Base-by-base conservation (phyloP, 1,139 yeast genomes). In the Sugiyamaella sp. region DNA sequence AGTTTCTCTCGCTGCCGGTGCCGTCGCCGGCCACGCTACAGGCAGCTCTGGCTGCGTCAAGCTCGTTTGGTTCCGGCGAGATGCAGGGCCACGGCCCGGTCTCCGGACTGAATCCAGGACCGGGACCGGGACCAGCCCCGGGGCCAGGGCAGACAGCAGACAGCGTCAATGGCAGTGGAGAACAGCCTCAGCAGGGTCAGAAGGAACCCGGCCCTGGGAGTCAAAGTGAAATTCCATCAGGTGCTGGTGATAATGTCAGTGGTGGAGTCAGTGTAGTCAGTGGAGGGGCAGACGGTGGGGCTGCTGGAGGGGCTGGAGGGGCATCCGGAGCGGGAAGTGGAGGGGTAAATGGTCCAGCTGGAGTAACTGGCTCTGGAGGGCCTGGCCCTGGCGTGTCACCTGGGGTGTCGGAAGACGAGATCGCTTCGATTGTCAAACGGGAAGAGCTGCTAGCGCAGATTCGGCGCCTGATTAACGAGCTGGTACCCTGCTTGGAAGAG, bases 401-500 rank as follows among this genome's bases (percentile, higher is more conserved):
- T 20, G 42, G 16, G 12, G 49, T 46, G 33, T 46, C 44, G 2
- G 44, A 38, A 29, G 50, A 38, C 6, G 50, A 46, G 21, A 46
- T 46, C 12, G 50, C 50, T 8, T 46, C 44, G n/a, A 46, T 46
- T 19, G 50, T 46, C 12, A 46, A 46, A 12, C 40, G 51, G 33
- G 51, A 48, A 39, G 51, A 48, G n/a, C 32, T 48, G 10, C n/a
- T 76, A 54, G 63, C 64, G n/a, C 67, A 69, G 55, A 74, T 75
- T 51, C 69, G 75, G 37, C 71, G 65, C 39, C 69, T 72, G 57
- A 74, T 67, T 49, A 68, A 70, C 61, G 96, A 88, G 57, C 77
- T 93, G 51, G 84, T 93, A 74, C 98, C 98, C 0, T 89, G 97
- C 61, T 74, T 93, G 56, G 99, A 93, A 67, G 98, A 93, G 68